Percentiles rank a stretch among this genome's conserved stretches.
phyloP scores from a whole-genome alignment of 257 asterid species.

The Fraxinus anomala region DNA sequence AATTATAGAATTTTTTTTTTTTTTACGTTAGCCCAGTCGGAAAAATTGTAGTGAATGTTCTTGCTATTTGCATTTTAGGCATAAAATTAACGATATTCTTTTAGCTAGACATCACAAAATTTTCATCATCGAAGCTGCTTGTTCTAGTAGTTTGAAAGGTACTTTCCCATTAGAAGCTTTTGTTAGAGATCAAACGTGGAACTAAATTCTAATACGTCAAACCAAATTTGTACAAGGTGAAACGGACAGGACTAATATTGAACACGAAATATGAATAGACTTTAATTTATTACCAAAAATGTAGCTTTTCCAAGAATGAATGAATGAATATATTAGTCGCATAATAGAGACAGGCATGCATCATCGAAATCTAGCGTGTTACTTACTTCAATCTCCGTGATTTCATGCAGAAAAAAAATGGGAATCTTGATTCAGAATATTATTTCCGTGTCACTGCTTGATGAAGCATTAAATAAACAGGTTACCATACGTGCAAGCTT shows the following conservation, averaged over 20 bases:
- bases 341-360: not conserved
- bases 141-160: not conserved
- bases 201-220: too few relatives aligned
- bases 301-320: not conserved
- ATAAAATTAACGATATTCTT: too few relatives aligned
- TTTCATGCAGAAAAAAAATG: constrained; percentile 30
- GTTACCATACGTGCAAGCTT: constrained; percentile 56
- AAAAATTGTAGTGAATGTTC: too few relatives aligned
- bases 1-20: too few relatives aligned
- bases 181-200: not conserved
- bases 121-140: not conserved
- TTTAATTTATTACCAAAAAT: not conserved
- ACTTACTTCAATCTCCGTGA: constrained; percentile 24
- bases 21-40: not conserved
- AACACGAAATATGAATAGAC: not conserved
- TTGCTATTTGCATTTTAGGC: too few relatives aligned
- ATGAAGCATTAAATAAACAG: constrained; percentile 27
- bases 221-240: too few relatives aligned
- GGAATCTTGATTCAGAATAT: constrained; percentile 32
- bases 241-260: not conserved
- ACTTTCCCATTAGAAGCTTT: not conserved
- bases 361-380: constrained; percentile 17
- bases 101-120: too few relatives aligned
- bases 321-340: not conserved
- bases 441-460: constrained; percentile 28